Conservation (phyloP, 371 early-diverging fungal species). For the Umbelopsis sp. region DNA sequence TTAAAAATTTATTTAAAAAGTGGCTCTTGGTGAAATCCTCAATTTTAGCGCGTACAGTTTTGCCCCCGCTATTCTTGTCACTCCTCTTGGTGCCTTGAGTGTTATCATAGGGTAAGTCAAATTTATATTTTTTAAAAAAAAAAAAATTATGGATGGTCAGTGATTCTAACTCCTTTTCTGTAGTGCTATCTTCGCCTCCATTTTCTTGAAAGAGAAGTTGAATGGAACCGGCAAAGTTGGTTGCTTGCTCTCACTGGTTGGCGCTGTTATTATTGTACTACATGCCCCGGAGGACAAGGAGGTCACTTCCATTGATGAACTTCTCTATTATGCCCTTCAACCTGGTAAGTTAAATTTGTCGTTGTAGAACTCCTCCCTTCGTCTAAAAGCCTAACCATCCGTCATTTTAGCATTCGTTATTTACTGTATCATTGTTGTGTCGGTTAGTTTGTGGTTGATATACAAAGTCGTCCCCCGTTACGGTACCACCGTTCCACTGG, state of each 20-base stretch:
- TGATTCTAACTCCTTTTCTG: background rate
- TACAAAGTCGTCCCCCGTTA: conserved; percentile 75
- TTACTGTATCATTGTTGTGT: conserved; percentile 73
- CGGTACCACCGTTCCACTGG: conserved; percentile 79
- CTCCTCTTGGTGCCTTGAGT: conserved; percentile 87
- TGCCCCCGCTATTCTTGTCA: conserved; percentile 92
- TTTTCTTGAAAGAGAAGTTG: conserved; percentile 75
- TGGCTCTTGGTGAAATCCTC: conserved; percentile 89
- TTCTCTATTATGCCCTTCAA: conserved; percentile 73
- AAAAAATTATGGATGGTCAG: background rate
- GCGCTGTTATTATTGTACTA: conserved; percentile 81
- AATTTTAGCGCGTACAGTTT: conserved; percentile 94
- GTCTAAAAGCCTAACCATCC: conserved; percentile 13
- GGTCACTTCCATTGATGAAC: conserved; percentile 64
- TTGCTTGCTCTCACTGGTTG: conserved; percentile 82
- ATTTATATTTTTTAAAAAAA: too few species aligned
- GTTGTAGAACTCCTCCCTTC: background rate
- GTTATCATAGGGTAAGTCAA: conserved; percentile 75
- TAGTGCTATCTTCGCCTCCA: conserved; percentile 35
- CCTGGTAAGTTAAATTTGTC: conserved; percentile 40
- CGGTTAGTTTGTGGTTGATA: conserved; percentile 73
- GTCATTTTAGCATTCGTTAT: conserved; percentile 68
- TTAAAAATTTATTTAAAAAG: background rate
- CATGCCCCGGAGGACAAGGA: conserved; percentile 85
- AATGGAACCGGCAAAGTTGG: conserved; percentile 82